These are phyloP conservation scores for Lepidopterella palustris DNA, from an alignment of 495 filamentous ascomycete genomes.

Conservation along the genomic window DNA sequence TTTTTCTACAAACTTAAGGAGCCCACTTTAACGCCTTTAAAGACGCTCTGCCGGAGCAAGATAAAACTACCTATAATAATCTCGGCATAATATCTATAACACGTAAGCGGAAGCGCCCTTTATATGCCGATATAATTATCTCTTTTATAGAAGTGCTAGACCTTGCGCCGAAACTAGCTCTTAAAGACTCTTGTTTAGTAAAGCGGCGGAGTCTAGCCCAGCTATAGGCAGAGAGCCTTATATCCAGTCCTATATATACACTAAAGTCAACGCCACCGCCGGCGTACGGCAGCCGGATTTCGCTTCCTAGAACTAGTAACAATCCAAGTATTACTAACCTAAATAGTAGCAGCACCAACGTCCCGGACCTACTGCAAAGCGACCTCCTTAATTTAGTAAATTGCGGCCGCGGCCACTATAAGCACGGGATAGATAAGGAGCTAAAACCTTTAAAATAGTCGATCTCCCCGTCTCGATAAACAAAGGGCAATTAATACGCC, in stretches of 20 bases:
- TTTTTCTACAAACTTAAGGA: not conserved
- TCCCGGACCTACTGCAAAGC: not conserved
- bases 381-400: conserved; percentile 3
- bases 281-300: not conserved
- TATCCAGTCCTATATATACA: not conserved
- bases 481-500: not conserved
- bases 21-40: not conserved
- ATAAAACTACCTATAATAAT: not conserved
- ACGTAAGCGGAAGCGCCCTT: conserved; percentile 9
- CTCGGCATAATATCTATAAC: conserved; percentile 3
- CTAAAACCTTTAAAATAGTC: not conserved
- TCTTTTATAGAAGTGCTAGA: conserved; percentile 9
- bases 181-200: conserved; percentile 13
- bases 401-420: not conserved
- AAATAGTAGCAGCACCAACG: conserved; percentile 1
- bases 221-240: not conserved
- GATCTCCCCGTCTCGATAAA: conserved; percentile 4
- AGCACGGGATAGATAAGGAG: not conserved
- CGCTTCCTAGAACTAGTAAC: conserved; percentile 3
- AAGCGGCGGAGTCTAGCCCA: not conserved
- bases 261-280: not conserved
- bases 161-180: conserved; percentile 7
- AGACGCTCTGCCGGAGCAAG: not conserved
- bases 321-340: conserved; percentile 1
- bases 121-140: conserved; percentile 9